Percentiles rank a stretch among this genome's conserved stretches.
phyloP scores from a whole-genome alignment of 768 basidiomycete genomes.

The Tricholoma bakamatsutake region DNA sequence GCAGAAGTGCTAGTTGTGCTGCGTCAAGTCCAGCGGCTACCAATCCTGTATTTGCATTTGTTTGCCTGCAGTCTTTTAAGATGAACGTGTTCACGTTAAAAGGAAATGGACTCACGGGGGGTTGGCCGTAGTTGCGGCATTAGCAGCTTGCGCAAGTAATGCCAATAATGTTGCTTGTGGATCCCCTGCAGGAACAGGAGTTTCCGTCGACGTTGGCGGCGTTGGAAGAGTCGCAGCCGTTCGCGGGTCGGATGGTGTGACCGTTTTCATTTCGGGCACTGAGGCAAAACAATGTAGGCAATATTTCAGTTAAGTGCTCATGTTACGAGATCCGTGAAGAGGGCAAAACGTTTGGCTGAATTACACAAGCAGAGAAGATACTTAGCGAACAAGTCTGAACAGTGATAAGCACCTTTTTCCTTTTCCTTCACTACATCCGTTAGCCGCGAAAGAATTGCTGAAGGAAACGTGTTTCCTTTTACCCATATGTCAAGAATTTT shows the following conservation, averaged over 20 bases:
- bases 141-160: slow-evolving; percentile 62
- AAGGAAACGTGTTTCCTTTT: slow-evolving; percentile 85
- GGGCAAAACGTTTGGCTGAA: slow-evolving; percentile 48
- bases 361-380: slow-evolving; percentile 65
- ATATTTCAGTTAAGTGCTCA: slow-evolving; percentile 69
- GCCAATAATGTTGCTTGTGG: slow-evolving; percentile 66
- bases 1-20: slow-evolving; percentile 64
- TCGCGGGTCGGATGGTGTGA: slow-evolving; percentile 32
- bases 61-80: slow-evolving; percentile 42
- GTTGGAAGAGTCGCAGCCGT: slow-evolving; percentile 24
- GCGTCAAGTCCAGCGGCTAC: slow-evolving; percentile 37
- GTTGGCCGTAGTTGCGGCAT: slow-evolving; percentile 29
- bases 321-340: slow-evolving; percentile 34
- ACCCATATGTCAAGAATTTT: slow-evolving; percentile 98
- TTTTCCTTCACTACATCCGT: slow-evolving; percentile 61
- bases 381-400: slow-evolving; percentile 71
- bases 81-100: slow-evolving; percentile 5
- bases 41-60: slow-evolving; percentile 46
- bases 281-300: slow-evolving; percentile 53
- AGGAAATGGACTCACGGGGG: slow-evolving; percentile 30
- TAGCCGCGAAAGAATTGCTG: slow-evolving; percentile 66
- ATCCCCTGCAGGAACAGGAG: slow-evolving; percentile 27
- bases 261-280: slow-evolving; percentile 46
- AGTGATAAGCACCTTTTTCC: slow-evolving; percentile 86
- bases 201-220: slow-evolving; percentile 20